Evolutionary conservation across 768 basidiomycete genomes (phyloP).

Genomic region (Pleurotus eryngii): DNA sequence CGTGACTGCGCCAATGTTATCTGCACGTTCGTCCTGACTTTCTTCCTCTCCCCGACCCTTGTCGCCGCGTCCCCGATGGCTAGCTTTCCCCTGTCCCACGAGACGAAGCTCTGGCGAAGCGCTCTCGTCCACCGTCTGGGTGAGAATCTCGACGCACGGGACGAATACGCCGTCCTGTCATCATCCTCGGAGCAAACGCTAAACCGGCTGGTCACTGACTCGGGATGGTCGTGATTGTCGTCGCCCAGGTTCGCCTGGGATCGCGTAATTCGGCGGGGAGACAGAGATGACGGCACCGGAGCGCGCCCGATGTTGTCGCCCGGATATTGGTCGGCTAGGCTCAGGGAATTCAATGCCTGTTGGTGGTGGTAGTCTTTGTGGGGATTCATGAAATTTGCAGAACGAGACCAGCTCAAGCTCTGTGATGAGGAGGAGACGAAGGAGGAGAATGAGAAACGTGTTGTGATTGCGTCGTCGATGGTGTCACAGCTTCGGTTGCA

Average conservation of each 20-base stretch:
- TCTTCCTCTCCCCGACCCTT: constrained; percentile 1
- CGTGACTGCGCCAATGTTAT: too few relatives aligned
- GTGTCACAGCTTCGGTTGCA: background rate
- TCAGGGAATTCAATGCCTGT: constrained; percentile 5
- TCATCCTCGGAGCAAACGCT: constrained; percentile 2
- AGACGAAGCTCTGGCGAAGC: background rate
- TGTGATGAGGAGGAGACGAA: background rate
- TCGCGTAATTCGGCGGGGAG: background rate
- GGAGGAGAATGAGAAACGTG: background rate
- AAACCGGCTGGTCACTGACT: background rate
- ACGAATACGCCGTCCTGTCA: background rate
- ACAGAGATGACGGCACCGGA: background rate
- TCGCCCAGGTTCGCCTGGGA: background rate
- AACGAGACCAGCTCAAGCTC: constrained; percentile 5
- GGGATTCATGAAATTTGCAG: background rate
- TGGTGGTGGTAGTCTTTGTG: background rate
- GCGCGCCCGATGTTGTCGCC: constrained; percentile 1
- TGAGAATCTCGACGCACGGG: constrained; percentile 2
- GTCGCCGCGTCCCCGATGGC: too few relatives aligned
- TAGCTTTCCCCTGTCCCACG: background rate
- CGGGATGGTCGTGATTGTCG: background rate
- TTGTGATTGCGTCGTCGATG: background rate
- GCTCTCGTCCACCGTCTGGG: background rate
- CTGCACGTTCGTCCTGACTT: too few relatives aligned
- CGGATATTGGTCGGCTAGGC: background rate